Base-by-base conservation (phyloP, 2,329 filamentous ascomycete genomes). In the Cryphonectria radicalis region DNA sequence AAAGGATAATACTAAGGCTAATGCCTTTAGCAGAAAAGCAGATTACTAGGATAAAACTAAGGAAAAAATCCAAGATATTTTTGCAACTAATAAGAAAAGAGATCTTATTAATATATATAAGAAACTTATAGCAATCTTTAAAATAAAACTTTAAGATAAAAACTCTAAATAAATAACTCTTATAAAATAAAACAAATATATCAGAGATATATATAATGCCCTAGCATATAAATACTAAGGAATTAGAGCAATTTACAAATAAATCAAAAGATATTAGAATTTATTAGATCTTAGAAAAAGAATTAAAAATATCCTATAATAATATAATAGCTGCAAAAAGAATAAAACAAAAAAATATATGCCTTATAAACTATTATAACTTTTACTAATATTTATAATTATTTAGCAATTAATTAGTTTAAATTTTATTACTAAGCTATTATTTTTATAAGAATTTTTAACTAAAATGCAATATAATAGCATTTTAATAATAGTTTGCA, bases 371-470 rank as follows among this genome's bases (percentile, higher is more conserved):
- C 11, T 66, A 4, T 17, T 66, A 59, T 32, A 66, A 40, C 13
- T 35, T 22, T 5, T 66, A 55, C 22, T 59, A 42, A 13, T 66
- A 55, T n/a, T 6, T 66, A 66, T 3, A 3, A 5, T 32, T 66
- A 42, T 42, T 55, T 66, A 37, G 32, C 2, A n/a, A 57, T 66
- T 14, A 0, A 66, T 66, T 59, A 66, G 32, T 8, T 50, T 75
- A 8, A 32, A 73, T 42, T 73, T 75, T 46, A 69, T 74, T 40
- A 66, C 42, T 64, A 65, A 65, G 43, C 64, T 66, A 66, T 22
- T 5, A 7, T 17, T 46, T 13, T 60, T 66, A 59, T 35, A 40
- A 69, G 50, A 19, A 73, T 14, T 50, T 17, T 66, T 66, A 55
- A 66, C 1, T 66, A 66, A 42, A 8, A 11, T 57, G 42, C 2